phyloP scores from a whole-genome alignment of 1,284 basidiomycete genomes.

The Tylopilus orsonianus region DNA sequence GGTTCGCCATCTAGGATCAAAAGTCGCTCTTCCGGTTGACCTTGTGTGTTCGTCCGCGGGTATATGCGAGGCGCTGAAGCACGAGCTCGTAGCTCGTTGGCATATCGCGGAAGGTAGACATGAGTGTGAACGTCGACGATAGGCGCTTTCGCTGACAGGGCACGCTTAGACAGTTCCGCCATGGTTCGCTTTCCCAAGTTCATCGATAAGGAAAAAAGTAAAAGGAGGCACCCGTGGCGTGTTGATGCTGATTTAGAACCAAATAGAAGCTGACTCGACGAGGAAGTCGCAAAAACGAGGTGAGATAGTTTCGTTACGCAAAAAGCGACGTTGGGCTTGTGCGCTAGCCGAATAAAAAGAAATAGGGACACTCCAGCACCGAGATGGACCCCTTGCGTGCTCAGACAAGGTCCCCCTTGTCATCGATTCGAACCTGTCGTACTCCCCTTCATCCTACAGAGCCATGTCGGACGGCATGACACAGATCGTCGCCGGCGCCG shows the following conservation, averaged over 20 bases:
- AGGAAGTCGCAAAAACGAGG: slow-evolving; percentile 11
- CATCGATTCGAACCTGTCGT: background rate
- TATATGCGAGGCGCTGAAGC: slow-evolving; percentile 67
- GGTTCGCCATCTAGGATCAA: slow-evolving; percentile 78
- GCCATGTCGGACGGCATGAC: slow-evolving; percentile 7
- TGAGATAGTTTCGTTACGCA: slow-evolving; percentile 21
- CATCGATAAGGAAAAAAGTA: slow-evolving; percentile 29
- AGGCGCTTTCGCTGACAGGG: slow-evolving; percentile 29
- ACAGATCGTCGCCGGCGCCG: background rate
- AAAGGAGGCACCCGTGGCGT: slow-evolving; percentile 8
- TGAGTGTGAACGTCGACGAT: slow-evolving; percentile 82
- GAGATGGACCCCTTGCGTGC: slow-evolving; percentile 10
- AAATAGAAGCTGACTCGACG: slow-evolving; percentile 18
- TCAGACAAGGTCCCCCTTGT: background rate
- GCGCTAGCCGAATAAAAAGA: slow-evolving; percentile 3
- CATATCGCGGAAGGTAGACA: slow-evolving; percentile 77
- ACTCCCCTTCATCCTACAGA: background rate
- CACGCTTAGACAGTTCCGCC: slow-evolving; percentile 26
- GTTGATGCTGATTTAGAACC: slow-evolving; percentile 19
- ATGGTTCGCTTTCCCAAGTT: slow-evolving; percentile 23
- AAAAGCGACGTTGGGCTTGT: slow-evolving; percentile 8
- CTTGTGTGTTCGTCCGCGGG: slow-evolving; percentile 43
- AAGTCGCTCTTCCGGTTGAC: slow-evolving; percentile 59
- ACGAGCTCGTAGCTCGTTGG: slow-evolving; percentile 60
- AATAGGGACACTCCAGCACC: background rate